A percentile compares a stretch with the other conserved stretches of the same genome.
These are phyloP conservation scores for Nephelium lappaceum DNA, from an alignment of 345 rosid genomes.

Conservation along the genomic window DNA sequence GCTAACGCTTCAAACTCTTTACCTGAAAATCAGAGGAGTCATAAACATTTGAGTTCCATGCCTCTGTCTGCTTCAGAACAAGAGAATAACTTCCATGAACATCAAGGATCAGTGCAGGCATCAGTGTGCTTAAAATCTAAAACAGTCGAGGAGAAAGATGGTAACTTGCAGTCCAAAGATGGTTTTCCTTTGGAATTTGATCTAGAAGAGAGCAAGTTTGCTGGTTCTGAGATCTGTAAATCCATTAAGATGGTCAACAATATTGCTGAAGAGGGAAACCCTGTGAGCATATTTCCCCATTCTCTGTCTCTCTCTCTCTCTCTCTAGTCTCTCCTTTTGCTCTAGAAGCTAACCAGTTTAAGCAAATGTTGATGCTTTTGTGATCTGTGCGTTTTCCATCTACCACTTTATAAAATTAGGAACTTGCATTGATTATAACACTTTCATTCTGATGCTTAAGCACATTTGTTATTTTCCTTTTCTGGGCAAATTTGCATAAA, in stretches of 20 bases:
- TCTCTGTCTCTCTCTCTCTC: background rate
- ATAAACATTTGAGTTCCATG: conserved; percentile 24
- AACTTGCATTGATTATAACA: background rate
- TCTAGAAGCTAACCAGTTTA: background rate
- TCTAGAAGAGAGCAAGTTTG: conserved; percentile 26
- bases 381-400: conserved; percentile 10
- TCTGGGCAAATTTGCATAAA: background rate
- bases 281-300: conserved; percentile 22
- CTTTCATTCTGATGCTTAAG: background rate
- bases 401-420: background rate
- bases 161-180: conserved; percentile 25
- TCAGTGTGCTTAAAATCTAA: conserved; percentile 26
- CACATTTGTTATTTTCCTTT: background rate
- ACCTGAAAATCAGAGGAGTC: conserved; percentile 28
- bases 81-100: conserved; percentile 29
- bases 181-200: conserved; percentile 18
- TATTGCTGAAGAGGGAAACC: conserved; percentile 35
- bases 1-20: conserved; percentile 26
- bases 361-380: conserved; percentile 4
- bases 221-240: conserved; percentile 22
- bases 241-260: conserved; percentile 23
- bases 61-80: conserved; percentile 22
- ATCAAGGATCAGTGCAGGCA: conserved; percentile 27
- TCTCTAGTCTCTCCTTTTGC: background rate
- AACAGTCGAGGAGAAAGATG: conserved; percentile 18